Conservation (phyloP, 2,329 filamentous ascomycete genomes). For the Sporothrix brunneoviolacea region DNA sequence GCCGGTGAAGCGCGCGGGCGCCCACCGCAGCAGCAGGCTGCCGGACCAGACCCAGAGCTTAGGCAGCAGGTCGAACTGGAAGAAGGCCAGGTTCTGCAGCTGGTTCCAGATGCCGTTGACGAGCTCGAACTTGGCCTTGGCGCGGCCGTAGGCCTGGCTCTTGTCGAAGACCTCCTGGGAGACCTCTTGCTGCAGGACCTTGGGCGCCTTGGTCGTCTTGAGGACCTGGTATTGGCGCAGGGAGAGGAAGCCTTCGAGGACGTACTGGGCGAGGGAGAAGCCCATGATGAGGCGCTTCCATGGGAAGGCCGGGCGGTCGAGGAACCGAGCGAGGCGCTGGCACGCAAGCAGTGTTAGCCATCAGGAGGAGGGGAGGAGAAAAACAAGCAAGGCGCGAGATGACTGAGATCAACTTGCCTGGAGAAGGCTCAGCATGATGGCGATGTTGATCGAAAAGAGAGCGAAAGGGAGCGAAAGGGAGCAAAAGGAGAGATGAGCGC, state of each 20-base stretch:
- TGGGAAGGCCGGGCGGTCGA: conserved; percentile 88
- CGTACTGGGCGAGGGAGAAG: conserved; percentile 86
- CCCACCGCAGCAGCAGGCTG: conserved; percentile 62
- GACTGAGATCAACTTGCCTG: too few relatives aligned
- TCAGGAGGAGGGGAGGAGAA: conserved; percentile 3
- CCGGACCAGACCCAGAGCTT: conserved; percentile 84
- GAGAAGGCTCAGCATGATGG: conserved; percentile 39
- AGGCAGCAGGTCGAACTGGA: conserved; percentile 85
- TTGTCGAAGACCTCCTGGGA: conserved; percentile 89
- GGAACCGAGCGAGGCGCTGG: conserved; percentile 73
- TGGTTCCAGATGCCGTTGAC: conserved; percentile 76
- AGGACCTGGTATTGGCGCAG: conserved; percentile 85
- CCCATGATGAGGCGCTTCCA: conserved; percentile 96
- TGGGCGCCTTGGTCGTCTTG: conserved; percentile 70
- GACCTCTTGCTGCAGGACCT: conserved; percentile 82
- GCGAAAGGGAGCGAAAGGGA: not conserved
- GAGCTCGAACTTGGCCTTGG: conserved; percentile 87
- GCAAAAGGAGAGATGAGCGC: not conserved
- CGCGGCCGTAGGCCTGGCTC: conserved; percentile 90
- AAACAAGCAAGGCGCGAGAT: too few relatives aligned
- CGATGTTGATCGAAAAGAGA: conserved; percentile 2
- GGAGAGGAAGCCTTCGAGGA: conserved; percentile 84
- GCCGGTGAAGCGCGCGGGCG: conserved; percentile 73
- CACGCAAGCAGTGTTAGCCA: too few relatives aligned
- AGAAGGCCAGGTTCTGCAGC: conserved; percentile 79